Conservation (phyloP, 805 yeast species). For the Wickerhamomyces alni region DNA sequence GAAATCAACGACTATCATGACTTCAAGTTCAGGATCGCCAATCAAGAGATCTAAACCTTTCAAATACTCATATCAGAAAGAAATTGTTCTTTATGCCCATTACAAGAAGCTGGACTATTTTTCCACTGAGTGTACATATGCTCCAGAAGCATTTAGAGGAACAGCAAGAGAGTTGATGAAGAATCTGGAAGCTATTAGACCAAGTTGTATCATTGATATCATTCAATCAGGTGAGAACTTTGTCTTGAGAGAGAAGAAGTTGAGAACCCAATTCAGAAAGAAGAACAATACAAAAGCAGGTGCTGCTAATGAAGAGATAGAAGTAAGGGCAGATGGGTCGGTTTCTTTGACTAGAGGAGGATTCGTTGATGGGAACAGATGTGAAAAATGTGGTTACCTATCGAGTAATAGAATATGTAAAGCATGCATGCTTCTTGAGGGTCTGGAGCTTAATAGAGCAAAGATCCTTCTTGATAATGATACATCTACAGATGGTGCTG, state of each 20-base stretch:
- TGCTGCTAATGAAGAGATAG: conserved; percentile 31
- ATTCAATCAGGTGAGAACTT: conserved; percentile 91
- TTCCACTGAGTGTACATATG: conserved; percentile 95
- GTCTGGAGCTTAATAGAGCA: conserved; percentile 73
- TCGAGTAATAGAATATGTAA: conserved; percentile 87
- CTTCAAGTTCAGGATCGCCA: conserved; percentile 79
- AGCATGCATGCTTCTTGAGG: conserved; percentile 85
- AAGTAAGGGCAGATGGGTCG: conserved; percentile 58
- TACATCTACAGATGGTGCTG: conserved; percentile 53
- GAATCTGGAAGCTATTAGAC: conserved; percentile 82
- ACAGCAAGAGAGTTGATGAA: conserved; percentile 92
- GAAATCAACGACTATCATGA: conserved; percentile 79
- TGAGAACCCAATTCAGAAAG: conserved; percentile 26
- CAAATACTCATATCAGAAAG: conserved; percentile 94
- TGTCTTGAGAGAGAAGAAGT: conserved; percentile 53
- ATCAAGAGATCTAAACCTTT: conserved; percentile 93
- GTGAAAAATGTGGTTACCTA: conserved; percentile 87
- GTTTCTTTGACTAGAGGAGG: conserved; percentile 36
- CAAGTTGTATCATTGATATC: conserved; percentile 90
- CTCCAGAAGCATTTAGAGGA: conserved; percentile 98
- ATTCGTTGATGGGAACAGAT: conserved; percentile 61
- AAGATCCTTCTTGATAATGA: conserved; percentile 52
- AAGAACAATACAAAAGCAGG: conserved; percentile 8
- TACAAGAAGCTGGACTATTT: conserved; percentile 92
- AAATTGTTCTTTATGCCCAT: conserved; percentile 94